A percentile compares a stretch with the other conserved stretches of the same genome.
These are phyloP conservation scores for Xylaria sp. DNA, from an alignment of 2,329 filamentous ascomycete genomes.

Conservation along the genomic window DNA sequence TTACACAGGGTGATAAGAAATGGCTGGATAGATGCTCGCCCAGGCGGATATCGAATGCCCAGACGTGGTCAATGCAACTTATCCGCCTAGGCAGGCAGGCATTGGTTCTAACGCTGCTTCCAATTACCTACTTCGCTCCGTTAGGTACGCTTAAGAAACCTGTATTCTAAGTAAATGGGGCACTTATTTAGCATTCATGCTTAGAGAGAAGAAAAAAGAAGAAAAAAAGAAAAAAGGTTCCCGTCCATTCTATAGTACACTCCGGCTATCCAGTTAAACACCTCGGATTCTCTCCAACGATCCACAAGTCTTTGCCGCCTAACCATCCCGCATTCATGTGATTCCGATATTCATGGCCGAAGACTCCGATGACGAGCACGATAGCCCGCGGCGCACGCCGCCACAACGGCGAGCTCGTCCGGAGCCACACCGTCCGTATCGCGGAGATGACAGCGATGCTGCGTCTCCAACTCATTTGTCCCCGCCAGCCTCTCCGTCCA, in stretches of 20 bases:
- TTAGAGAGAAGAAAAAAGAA: neutral
- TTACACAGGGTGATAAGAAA: neutral
- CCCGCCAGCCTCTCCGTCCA: constrained; percentile 43
- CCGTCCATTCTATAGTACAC: neutral
- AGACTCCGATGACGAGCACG: constrained; percentile 41
- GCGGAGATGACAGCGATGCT: constrained; percentile 35
- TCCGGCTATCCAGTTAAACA: constrained; percentile 9
- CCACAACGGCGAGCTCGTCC: constrained; percentile 24
- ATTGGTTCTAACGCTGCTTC: neutral
- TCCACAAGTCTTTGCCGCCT: constrained; percentile 14
- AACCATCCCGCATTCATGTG: constrained; percentile 17
- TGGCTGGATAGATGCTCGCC: neutral
- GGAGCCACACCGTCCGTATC: constrained; percentile 27
- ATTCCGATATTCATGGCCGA: constrained; percentile 36
- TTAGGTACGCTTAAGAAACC: neutral
- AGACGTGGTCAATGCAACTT: constrained; percentile 4
- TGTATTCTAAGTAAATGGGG: constrained; percentile 15
- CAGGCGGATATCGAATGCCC: neutral
- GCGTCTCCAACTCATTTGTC: constrained; percentile 35
- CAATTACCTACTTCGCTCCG: neutral
- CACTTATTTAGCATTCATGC: neutral
- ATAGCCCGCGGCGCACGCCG: constrained; percentile 34
- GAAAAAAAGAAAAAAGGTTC: neutral
- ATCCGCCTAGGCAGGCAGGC: neutral
- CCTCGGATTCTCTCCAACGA: neutral